Conservation (phyloP, 441 rosid genomes). For the Theobroma grandiflorum region DNA sequence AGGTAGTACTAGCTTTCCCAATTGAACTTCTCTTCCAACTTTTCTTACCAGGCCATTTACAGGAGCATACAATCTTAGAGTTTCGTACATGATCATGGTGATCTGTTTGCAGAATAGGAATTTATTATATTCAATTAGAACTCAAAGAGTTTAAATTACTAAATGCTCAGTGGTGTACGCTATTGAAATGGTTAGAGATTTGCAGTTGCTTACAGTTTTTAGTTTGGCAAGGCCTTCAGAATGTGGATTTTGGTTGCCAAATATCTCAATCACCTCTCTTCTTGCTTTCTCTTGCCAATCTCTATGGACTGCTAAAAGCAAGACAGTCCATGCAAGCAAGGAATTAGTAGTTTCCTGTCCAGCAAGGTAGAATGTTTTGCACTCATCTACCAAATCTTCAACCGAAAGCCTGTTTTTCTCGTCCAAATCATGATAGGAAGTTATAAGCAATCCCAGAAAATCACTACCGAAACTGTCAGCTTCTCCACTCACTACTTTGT, state of each 20-base stretch:
- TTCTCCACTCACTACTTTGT: conserved; percentile 29
- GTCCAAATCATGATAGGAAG: conserved; percentile 34
- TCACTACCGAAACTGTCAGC: conserved; percentile 42
- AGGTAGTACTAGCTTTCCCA: conserved; percentile 46
- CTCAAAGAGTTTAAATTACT: neutral
- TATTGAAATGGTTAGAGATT: neutral
- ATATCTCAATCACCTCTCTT: conserved; percentile 40
- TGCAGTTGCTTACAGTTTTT: conserved; percentile 41
- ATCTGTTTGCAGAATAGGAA: conserved; percentile 11
- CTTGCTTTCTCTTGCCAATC: conserved; percentile 59
- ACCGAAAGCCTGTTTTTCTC: conserved; percentile 31
- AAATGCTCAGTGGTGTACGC: neutral
- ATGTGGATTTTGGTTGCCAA: conserved; percentile 44
- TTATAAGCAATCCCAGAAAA: conserved; percentile 48
- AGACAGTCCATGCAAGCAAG: conserved; percentile 39
- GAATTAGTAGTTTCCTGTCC: conserved; percentile 35
- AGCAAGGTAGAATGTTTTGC: conserved; percentile 40
- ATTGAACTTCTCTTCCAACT: conserved; percentile 22
- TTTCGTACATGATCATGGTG: conserved; percentile 19
- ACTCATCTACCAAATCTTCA: conserved; percentile 31
- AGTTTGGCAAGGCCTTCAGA: conserved; percentile 43
- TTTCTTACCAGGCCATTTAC: conserved; percentile 19
- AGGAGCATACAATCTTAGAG: conserved; percentile 45
- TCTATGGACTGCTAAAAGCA: conserved; percentile 28
- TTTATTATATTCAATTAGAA: conserved; percentile 30